Percentiles rank a stretch among this genome's conserved stretches.
Conservation (phyloP, 2,329 filamentous ascomycete genomes). For the Paraconiothyrium sp. region DNA sequence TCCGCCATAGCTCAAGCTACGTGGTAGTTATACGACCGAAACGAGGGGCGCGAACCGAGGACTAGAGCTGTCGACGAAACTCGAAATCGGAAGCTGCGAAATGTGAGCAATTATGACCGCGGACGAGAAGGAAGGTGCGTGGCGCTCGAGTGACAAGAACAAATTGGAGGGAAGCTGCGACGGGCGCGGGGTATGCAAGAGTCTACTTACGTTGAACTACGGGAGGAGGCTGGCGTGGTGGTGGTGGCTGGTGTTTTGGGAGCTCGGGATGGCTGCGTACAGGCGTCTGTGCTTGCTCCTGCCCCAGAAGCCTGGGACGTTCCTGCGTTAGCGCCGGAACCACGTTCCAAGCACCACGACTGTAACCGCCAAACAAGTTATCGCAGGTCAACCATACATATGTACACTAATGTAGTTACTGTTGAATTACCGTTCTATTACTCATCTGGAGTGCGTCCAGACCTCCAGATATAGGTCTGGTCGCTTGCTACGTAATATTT, state of each 20-base stretch:
- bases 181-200: conserved; percentile 8
- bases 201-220: neutral
- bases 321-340: conserved; percentile 7
- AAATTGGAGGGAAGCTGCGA: neutral
- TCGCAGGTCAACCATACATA: too few relatives aligned
- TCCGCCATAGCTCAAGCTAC: conserved; percentile 38
- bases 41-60: neutral
- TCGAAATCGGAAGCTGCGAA: conserved; percentile 1
- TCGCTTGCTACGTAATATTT: too few relatives aligned
- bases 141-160: neutral
- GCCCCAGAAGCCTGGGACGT: conserved; percentile 1
- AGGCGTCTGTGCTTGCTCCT: neutral
- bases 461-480: too few relatives aligned
- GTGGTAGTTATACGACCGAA: neutral
- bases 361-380: too few relatives aligned
- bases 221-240: conserved; percentile 1
- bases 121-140: neutral
- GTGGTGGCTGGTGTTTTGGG: conserved; percentile 7
- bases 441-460: too few relatives aligned
- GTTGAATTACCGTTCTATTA: too few relatives aligned
- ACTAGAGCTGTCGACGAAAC: neutral
- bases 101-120: conserved; percentile 4
- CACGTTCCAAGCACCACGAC: too few relatives aligned
- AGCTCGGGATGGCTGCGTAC: neutral
- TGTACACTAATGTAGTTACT: too few relatives aligned